Base-by-base conservation (phyloP, 192 early-diverging fungal genomes). In the Mortierella antarctica region DNA sequence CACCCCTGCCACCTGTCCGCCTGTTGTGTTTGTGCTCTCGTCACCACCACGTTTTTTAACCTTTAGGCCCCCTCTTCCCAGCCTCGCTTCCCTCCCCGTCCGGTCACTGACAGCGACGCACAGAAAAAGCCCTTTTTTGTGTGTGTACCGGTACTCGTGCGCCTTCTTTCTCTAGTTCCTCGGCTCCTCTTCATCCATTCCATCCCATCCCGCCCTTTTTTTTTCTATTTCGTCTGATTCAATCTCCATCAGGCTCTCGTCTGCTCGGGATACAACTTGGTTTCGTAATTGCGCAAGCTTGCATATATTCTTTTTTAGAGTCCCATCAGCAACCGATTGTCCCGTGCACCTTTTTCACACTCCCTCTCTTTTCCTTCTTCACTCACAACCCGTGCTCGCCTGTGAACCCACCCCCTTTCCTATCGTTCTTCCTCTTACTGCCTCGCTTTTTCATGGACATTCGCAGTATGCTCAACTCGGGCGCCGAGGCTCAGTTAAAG, bases 381-480 rank as follows among this genome's bases (percentile, higher is more conserved):
- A 13, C 41, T 48, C 20, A 48, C 47, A 40, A 62, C 18, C 46
- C 12, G 31, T 42, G 18, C 60, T 47, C 44, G 18, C n/a, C 14
- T 0, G 9, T 12, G 42, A 47, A 15, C 61, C 9, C 61, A 20
- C 60, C 21, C 64, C 5, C 52, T 14, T 55, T 11, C 47, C 58
- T 23, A 14, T 41, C 48, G 12, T 50, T 52, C 6, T 57, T 40
- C 20, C 20, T 47, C 46, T n/a, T 2, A 7, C 57, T 51, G 42
- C 45, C 11, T 59, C 14, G 2, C 31, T 17, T 12, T 49, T 7
- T 18, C n/a, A 80, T 80, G 77, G 77, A 80, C 53, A 80, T 80
- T 72, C 69, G 77, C 17, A 80, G 77, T 57, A 80, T 80, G 31
- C 77, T 80, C 64, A 80, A 80, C 60, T 68, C 77, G 46, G 77